Evolutionary conservation across 2,329 filamentous ascomycete species (phyloP), one percentile per base, ranked within the genome.

Genomic region (Pseudogymnoascus sp.): DNA sequence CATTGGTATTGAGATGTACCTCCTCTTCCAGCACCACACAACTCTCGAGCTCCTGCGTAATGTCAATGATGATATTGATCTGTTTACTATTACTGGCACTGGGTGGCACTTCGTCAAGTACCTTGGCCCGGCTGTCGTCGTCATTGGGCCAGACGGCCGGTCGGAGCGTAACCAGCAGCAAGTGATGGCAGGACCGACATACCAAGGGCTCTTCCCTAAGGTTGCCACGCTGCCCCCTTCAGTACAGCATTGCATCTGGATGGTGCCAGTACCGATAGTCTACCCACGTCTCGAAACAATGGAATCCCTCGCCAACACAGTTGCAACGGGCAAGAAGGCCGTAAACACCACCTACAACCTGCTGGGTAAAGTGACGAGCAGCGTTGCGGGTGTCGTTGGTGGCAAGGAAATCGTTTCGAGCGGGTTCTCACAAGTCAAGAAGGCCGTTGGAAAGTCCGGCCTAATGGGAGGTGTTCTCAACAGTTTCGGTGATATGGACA

Each of bases 71-170:
- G 94, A 99, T 71, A 82, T 87, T 58, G 94, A 99, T 69, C 84
- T 99, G 5, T 99, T 99, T 76, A 97, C 93, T 1, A 88, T 99
- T 62, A 97, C 94, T 0, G 93, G 94, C n/a, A 89, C 89, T 17
- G 94, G 94, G 6, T 99, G 94, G 94, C 94, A 99, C 75, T 99
- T 97, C 74, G 85, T 99, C 76, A 99, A 99, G 76, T 97, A 90
- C 70, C 84, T 99, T 5, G 94, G 94, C 0, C 94, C 94, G 0
- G 90, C 90, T 4, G 87, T 99, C 10, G 92, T 91, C 0, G 88
- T 96, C 0, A 88, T 96, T 59, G 94, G 93, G 0, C 88, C 91
- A 2, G 94, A 99, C 74, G 93, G 92, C 68, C 86, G 94, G 60
- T 96, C 92, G 4, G 94, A 99, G 76, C 82, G 94, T 60, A 96